Evolutionary conservation across 1,139 yeast species (phyloP).

Genomic region (Kodamaea alishanica): DNA sequence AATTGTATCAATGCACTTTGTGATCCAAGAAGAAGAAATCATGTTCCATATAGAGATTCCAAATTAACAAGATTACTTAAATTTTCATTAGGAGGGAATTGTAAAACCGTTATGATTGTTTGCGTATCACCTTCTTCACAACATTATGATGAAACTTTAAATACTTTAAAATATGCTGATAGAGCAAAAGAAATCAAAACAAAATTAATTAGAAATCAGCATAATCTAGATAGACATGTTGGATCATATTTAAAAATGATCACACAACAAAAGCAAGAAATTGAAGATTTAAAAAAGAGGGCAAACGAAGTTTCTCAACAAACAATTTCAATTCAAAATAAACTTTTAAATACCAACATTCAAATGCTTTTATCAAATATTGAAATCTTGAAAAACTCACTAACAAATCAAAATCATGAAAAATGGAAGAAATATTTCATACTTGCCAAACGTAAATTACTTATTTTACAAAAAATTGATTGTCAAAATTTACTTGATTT

Average conservation of each 20-base stretch:
- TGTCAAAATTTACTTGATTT: conserved; percentile 10
- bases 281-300: conserved; percentile 60
- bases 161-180: conserved; percentile 85
- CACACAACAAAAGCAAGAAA: conserved; percentile 75
- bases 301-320: conserved; percentile 44
- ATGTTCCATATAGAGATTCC: conserved; percentile 88
- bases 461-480: conserved; percentile 44
- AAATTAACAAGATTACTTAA: conserved; percentile 80
- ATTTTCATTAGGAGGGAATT: conserved; percentile 90
- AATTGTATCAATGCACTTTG: conserved; percentile 92
- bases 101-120: conserved; percentile 93
- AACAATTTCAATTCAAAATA: conserved; percentile 28
- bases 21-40: conserved; percentile 62
- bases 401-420: conserved; percentile 41
- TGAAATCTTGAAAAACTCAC: conserved; percentile 32
- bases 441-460: conserved; percentile 55
- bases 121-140: conserved; percentile 83
- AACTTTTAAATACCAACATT: conserved; percentile 33
- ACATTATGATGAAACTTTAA: conserved; percentile 89
- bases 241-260: conserved; percentile 85
- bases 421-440: conserved; percentile 47
- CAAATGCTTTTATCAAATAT: conserved; percentile 40
- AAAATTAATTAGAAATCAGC: conserved; percentile 69
- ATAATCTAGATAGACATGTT: conserved; percentile 77
- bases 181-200: conserved; percentile 90